phyloP scores from a whole-genome alignment of 371 early-diverging fungal species.

The Lichtheimia ornata region DNA sequence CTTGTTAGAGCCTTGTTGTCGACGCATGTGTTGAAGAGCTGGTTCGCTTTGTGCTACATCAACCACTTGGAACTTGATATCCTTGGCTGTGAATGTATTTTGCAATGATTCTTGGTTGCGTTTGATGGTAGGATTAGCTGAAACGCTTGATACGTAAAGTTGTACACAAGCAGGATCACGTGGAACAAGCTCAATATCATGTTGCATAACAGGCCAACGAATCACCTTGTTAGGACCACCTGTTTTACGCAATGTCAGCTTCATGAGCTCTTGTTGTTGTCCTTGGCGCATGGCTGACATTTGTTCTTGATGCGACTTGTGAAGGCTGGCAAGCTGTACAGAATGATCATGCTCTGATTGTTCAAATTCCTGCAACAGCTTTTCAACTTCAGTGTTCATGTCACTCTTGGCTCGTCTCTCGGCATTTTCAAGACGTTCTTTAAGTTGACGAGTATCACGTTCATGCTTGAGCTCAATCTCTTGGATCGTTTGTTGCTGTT shows the following conservation, averaged over 20 bases:
- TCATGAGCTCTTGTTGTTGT: slow-evolving; percentile 30
- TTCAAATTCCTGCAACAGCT: slow-evolving; percentile 48
- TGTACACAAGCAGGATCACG: slow-evolving; percentile 32
- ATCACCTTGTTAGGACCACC: slow-evolving; percentile 18
- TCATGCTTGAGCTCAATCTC: slow-evolving; percentile 31
- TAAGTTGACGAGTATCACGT: slow-evolving; percentile 23
- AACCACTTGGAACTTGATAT: slow-evolving; percentile 30
- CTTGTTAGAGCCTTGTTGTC: slow-evolving; percentile 19
- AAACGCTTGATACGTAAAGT: slow-evolving; percentile 37
- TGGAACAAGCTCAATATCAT: slow-evolving; percentile 18
- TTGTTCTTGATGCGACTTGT: slow-evolving; percentile 41
- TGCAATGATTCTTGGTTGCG: slow-evolving; percentile 33
- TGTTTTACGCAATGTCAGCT: slow-evolving; percentile 21
- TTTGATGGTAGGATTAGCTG: slow-evolving; percentile 32
- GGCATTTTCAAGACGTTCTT: slow-evolving; percentile 29
- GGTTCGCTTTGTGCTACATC: slow-evolving; percentile 43
- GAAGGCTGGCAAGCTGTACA: slow-evolving; percentile 34
- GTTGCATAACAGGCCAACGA: slow-evolving; percentile 20
- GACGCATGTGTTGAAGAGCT: slow-evolving; percentile 42
- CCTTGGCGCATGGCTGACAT: slow-evolving; percentile 35
- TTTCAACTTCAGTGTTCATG: slow-evolving; percentile 47
- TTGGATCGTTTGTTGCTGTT: slow-evolving; percentile 28
- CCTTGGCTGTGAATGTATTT: slow-evolving; percentile 15
- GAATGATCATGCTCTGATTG: slow-evolving; percentile 51
- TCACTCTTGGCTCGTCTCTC: slow-evolving; percentile 40